Percentiles rank a stretch among this genome's conserved stretches.
phyloP scores from a whole-genome alignment of 495 filamentous ascomycete species.

The Trichocladium uniseriatum region DNA sequence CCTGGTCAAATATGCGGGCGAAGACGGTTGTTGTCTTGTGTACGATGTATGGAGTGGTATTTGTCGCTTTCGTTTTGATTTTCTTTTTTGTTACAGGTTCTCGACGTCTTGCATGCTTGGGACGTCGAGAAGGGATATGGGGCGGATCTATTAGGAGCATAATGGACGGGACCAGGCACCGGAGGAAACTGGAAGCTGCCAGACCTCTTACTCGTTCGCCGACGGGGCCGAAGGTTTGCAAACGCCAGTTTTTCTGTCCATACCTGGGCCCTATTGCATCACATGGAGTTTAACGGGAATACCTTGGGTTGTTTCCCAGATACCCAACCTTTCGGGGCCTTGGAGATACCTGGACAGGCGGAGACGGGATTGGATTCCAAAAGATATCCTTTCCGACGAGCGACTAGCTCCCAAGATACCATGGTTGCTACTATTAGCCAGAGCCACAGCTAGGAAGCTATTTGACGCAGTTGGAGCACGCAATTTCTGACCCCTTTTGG shows the following conservation, averaged over 20 bases:
- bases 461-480: neutral
- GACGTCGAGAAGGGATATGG: conserved; percentile 10
- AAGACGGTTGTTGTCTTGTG: conserved; percentile 18
- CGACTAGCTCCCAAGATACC: conserved; percentile 3
- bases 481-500: neutral
- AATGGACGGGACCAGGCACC: conserved; percentile 17
- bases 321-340: neutral
- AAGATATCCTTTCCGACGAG: conserved; percentile 2
- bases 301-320: conserved; percentile 7
- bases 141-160: conserved; percentile 15
- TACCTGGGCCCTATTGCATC: conserved; percentile 8
- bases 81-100: conserved; percentile 11
- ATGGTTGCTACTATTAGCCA: conserved; percentile 1
- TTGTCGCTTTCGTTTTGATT: conserved; percentile 13
- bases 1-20: conserved; percentile 14
- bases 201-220: conserved; percentile 4
- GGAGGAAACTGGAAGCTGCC: conserved; percentile 16
- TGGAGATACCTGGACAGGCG: neutral
- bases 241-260: neutral
- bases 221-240: conserved; percentile 7
- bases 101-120: conserved; percentile 7
- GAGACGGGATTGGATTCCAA: neutral
- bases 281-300: conserved; percentile 13
- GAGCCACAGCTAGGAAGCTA: neutral
- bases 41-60: conserved; percentile 19